These are phyloP conservation scores for Thymus mandschuricus DNA, from an alignment of 257 asterid species.

Conservation along the genomic window DNA sequence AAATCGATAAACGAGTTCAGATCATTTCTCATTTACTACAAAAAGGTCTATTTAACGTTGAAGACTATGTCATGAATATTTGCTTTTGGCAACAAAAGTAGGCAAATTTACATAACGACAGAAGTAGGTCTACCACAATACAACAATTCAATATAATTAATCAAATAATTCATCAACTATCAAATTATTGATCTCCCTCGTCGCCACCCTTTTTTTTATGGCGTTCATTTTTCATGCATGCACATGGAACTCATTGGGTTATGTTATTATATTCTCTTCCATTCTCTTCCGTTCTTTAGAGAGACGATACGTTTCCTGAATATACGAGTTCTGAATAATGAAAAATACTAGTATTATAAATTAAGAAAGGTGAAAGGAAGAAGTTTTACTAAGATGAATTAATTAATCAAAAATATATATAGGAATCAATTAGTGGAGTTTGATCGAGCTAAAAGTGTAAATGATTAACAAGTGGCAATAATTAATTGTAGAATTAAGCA, in stretches of 20 bases:
- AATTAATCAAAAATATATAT: background rate
- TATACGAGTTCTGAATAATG: too few species aligned
- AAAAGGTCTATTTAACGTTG: too few species aligned
- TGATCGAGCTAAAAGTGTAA: slow-evolving; percentile 19
- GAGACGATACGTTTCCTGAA: too few species aligned
- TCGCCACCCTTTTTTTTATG: too few species aligned
- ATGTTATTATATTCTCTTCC: too few species aligned
- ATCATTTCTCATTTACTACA: too few species aligned
- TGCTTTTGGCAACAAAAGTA: background rate
- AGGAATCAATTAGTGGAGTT: slow-evolving; percentile 14
- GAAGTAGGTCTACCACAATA: slow-evolving; percentile 1
- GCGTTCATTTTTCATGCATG: too few species aligned
- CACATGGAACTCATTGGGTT: too few species aligned
- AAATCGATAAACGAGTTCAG: too few species aligned
- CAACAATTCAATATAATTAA: too few species aligned
- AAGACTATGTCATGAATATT: background rate
- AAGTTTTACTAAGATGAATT: background rate
- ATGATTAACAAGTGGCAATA: slow-evolving; percentile 27
- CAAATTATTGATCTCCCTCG: too few species aligned
- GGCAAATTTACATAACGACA: slow-evolving; percentile 22
- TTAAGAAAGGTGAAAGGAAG: background rate
- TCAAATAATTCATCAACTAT: background rate
- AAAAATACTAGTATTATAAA: background rate
- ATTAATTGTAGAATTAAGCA: slow-evolving; percentile 13
- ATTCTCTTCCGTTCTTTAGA: too few species aligned